Evolutionary conservation across 768 basidiomycete genomes (phyloP), one percentile per base, ranked within the genome.

Genomic region (Podaxis rugospora): DNA sequence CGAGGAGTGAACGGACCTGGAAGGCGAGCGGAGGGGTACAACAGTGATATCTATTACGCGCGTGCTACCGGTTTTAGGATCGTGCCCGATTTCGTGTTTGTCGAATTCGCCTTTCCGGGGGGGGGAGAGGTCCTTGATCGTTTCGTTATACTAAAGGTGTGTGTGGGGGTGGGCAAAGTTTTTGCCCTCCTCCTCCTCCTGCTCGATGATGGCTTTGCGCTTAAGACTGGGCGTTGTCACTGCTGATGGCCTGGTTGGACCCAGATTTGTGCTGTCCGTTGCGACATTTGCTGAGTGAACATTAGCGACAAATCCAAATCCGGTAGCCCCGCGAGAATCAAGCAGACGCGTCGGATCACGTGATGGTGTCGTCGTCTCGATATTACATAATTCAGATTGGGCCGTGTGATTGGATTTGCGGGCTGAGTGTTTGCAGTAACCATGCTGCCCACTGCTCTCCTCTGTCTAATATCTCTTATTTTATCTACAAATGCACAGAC

Each of bases 11-110:
- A 13, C 84, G 82, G 44, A 95, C 94, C 72, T 95, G 91, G 84
- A 80, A 1, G 94, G 80, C 1, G 89, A 90, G 35, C 79, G 78
- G 21, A 96, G 82, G 1, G 84, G 82, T 50, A 93, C 80, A 61
- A 88, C 82, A 55, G 87, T 91, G 57, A 87, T 80, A 69, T 96
- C 93, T 5, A 93, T 95, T 9, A 96, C 92, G 61, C 85, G 83
- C 2, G 90, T 94, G 18, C 80, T 75, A 35, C 86, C 85, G n/a
- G 86, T 87, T 69, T 85, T 87, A 42, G 78, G 65, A 70, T 95
- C 93, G 66, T 95, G 93, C 71, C 93, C 94, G 78, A 96, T 95
- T 68, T 96, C 93, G 73, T 96, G 95, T 68, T 95, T 89, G 78
- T 94, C 91, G 69, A 91, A 88, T 66, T 92, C 89, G 57, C 82